phyloP scores from a whole-genome alignment of 2,329 filamentous ascomycete genomes.

The Gyromitra esculenta region DNA sequence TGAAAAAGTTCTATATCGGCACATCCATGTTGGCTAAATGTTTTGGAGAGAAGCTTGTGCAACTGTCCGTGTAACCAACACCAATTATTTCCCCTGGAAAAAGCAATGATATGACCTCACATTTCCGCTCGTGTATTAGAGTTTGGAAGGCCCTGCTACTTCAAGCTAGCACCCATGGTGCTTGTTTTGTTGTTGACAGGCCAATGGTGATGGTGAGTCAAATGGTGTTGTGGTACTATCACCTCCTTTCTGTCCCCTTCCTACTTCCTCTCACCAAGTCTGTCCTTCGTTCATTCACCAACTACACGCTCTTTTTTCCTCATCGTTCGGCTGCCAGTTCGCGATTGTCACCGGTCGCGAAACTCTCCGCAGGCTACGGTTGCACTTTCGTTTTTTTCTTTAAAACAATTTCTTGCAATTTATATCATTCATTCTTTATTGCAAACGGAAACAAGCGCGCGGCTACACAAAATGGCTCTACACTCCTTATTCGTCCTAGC shows the following conservation, averaged over 20 bases:
- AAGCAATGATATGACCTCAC: slow-evolving; percentile 23
- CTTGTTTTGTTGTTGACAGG: neutral
- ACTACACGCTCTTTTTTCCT: slow-evolving; percentile 15
- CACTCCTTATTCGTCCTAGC: slow-evolving; percentile 19
- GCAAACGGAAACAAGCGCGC: neutral
- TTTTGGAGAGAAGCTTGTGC: slow-evolving; percentile 22
- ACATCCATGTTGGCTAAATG: neutral
- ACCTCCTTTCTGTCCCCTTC: slow-evolving; percentile 20
- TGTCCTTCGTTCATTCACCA: slow-evolving; percentile 13
- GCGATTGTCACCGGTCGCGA: neutral
- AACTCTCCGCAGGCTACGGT: neutral
- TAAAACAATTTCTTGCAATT: neutral
- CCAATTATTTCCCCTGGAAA: slow-evolving; percentile 19
- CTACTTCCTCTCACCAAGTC: neutral
- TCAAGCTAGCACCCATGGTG: neutral
- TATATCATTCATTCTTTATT: slow-evolving; percentile 20
- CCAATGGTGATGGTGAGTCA: slow-evolving; percentile 13
- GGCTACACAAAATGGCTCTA: neutral
- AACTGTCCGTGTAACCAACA: slow-evolving; percentile 5
- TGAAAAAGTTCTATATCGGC: too few relatives aligned
- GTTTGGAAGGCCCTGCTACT: neutral
- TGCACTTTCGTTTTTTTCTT: neutral
- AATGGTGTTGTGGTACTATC: neutral
- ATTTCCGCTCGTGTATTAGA: neutral
- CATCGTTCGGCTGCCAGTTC: neutral